A percentile compares a stretch with the other conserved stretches of the same genome.
Conservation (phyloP, 352 stramenopile species). For the Pythium folliculosum region DNA sequence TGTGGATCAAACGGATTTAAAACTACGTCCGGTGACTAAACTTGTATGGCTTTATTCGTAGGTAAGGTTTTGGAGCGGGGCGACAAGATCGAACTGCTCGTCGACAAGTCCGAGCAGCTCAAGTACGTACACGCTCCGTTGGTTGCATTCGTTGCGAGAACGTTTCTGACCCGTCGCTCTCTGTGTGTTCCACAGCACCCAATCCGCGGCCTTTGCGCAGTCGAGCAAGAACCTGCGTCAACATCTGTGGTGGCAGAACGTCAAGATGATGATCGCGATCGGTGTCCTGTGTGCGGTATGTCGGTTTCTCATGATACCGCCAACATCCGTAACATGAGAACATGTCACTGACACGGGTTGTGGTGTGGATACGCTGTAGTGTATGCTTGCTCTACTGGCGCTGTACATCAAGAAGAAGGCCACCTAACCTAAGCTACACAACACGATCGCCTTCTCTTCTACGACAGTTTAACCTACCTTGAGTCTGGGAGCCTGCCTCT, state of each 20-base stretch:
- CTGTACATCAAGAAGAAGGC: conserved; percentile 37
- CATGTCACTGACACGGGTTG: conserved; percentile 28
- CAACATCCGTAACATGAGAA: background rate
- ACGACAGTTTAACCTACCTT: conserved; percentile 3
- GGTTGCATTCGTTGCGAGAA: too few relatives aligned
- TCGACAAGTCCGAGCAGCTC: conserved; percentile 87
- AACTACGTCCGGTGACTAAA: background rate
- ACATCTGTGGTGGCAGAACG: conserved; percentile 85
- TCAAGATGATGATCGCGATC: conserved; percentile 88
- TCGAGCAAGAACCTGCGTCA: conserved; percentile 80
- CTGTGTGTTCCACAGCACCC: conserved; percentile 42
- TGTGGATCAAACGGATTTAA: background rate
- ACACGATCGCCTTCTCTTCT: background rate
- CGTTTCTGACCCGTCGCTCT: background rate
- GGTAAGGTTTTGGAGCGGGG: conserved; percentile 83
- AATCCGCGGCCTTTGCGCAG: conserved; percentile 80
- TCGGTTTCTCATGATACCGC: background rate
- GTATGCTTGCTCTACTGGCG: conserved; percentile 26
- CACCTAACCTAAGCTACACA: conserved; percentile 6
- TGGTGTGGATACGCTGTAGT: conserved; percentile 40
- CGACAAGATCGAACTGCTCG: conserved; percentile 87
- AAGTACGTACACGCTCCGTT: conserved; percentile 49
- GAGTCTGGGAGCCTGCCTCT: background rate
- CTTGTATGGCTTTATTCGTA: conserved; percentile 22
- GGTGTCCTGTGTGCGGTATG: conserved; percentile 68